These are phyloP conservation scores for Diaporthe sp. DNA, from an alignment of 2,329 filamentous ascomycete genomes.

Conservation along the genomic window DNA sequence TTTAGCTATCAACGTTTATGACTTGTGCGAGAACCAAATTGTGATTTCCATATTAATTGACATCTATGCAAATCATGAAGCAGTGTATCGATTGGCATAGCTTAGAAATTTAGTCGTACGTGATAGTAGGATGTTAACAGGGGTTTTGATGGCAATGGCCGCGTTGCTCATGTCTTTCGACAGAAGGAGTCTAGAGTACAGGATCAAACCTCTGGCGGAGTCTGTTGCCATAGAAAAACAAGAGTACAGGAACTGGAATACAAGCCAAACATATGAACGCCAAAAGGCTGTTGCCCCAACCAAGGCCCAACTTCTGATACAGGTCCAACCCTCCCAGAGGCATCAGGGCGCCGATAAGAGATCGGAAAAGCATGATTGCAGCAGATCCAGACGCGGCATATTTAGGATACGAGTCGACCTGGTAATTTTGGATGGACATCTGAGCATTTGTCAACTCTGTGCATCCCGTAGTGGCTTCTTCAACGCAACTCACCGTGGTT, in stretches of 20 bases:
- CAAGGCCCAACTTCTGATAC: slow-evolving; percentile 44
- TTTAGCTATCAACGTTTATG: too few relatives aligned
- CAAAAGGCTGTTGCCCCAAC: slow-evolving; percentile 48
- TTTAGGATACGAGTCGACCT: slow-evolving; percentile 39
- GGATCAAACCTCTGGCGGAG: background rate
- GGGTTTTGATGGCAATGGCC: too few relatives aligned
- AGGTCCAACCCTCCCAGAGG: slow-evolving; percentile 41
- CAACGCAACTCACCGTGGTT: slow-evolving; percentile 29
- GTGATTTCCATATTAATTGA: too few relatives aligned
- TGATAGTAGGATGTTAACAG: too few relatives aligned
- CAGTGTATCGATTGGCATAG: too few relatives aligned
- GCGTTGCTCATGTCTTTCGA: too few relatives aligned
- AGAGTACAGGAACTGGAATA: slow-evolving; percentile 41
- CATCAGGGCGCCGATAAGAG: slow-evolving; percentile 40
- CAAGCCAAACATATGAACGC: slow-evolving; percentile 44
- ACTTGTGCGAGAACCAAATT: too few relatives aligned
- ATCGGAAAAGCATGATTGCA: slow-evolving; percentile 44
- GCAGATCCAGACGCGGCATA: slow-evolving; percentile 44
- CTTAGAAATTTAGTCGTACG: too few relatives aligned
- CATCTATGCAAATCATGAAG: too few relatives aligned
- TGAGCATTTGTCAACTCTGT: background rate
- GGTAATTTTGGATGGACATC: slow-evolving; percentile 43
- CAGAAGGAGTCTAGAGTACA: background rate
- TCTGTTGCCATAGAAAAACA: slow-evolving; percentile 6
- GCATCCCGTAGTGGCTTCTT: background rate